Base-by-base conservation (phyloP, 306 rosid species). In the Pachyrhizus erosus region DNA sequence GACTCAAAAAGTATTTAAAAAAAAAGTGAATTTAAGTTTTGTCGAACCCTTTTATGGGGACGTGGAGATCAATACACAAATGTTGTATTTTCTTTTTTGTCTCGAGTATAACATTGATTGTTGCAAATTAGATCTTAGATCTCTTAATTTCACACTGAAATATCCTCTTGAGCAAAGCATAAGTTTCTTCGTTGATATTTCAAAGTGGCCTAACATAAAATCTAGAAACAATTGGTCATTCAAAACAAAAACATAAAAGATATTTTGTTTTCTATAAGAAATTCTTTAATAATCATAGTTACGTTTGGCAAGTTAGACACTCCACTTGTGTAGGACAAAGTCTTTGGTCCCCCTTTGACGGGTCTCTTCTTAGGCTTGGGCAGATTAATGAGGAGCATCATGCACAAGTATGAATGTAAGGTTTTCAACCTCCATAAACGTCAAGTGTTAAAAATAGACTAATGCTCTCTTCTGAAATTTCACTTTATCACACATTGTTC, bases 331-430 rank as follows among this genome's bases (percentile, higher is more conserved):
- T 40, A n/a, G n/a, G n/a, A 78, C 9, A 15, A 72, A 72, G 87
- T 78, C 80, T 46, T 26, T 51, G 87, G 74, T 62, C 9, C 68
- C 55, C 40, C 58, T 52, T 61, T 71, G 79, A 39, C 15, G 42
- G 71, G 64, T n/a, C n/a, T n/a, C n/a, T n/a, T n/a, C n/a, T 51
- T 31, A 51, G 37, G 20, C 31, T 13, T 42, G 10, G 42, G 57
- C 13, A 58, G 20, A 5, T 64, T 80, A 45, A 80, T 72, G 73
- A 52, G 51, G 13, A 46, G 46, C 83, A 70, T 55, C 29, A 60
- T 2, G 52, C 57, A 73, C 64, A 54, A 79, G 61, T 27, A 12
- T 48, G 75, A 54, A 49, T 52, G 7, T 65, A 51, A 37, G 58
- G 33, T 64, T 73, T 81, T 39, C 40, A 82, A 52, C 23, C 52